A percentile compares a stretch with the other conserved stretches of the same genome.
Evolutionary conservation across 2,329 filamentous ascomycete genomes (phyloP).

Genomic region (Chalaropsis thielavioides): DNA sequence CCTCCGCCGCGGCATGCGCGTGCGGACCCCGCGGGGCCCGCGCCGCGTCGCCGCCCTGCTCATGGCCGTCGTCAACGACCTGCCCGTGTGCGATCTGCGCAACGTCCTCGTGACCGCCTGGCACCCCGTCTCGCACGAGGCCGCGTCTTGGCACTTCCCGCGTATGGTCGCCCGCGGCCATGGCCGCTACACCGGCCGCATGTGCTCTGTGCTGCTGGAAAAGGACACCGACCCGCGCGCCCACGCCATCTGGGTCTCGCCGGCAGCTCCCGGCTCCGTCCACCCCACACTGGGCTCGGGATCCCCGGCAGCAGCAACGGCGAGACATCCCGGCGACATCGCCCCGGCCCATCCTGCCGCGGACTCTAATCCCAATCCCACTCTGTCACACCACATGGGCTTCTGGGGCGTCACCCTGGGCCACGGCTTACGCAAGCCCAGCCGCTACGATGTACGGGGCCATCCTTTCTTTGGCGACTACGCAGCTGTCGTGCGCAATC

Average conservation of each 20-base stretch:
- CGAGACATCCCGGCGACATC: background rate
- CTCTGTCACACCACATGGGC: conserved; percentile 16
- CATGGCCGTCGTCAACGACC: conserved; percentile 31
- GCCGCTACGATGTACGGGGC: conserved; percentile 30
- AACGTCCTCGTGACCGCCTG: conserved; percentile 41
- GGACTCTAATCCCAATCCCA: no score
- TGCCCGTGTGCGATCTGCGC: conserved; percentile 33
- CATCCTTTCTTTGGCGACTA: conserved; percentile 44
- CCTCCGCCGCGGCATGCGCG: conserved; percentile 32
- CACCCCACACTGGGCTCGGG: background rate
- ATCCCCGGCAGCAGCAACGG: background rate
- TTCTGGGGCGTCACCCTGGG: conserved; percentile 44
- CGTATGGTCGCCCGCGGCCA: conserved; percentile 24
- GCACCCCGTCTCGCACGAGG: conserved; percentile 38
- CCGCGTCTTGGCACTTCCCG: conserved; percentile 35
- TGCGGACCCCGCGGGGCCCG: conserved; percentile 37
- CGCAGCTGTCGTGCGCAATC: conserved; percentile 27
- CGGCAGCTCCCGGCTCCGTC: background rate
- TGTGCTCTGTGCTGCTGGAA: conserved; percentile 45
- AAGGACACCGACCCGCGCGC: conserved; percentile 29
- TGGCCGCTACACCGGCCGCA: conserved; percentile 33
- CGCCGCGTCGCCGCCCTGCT: conserved; percentile 38
- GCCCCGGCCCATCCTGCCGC: background rate
- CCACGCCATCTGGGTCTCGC: conserved; percentile 31
- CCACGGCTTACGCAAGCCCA: conserved; percentile 32